Conservation (phyloP, 2,329 filamentous ascomycete species). For the Neopestalotiopsis clavispora region DNA sequence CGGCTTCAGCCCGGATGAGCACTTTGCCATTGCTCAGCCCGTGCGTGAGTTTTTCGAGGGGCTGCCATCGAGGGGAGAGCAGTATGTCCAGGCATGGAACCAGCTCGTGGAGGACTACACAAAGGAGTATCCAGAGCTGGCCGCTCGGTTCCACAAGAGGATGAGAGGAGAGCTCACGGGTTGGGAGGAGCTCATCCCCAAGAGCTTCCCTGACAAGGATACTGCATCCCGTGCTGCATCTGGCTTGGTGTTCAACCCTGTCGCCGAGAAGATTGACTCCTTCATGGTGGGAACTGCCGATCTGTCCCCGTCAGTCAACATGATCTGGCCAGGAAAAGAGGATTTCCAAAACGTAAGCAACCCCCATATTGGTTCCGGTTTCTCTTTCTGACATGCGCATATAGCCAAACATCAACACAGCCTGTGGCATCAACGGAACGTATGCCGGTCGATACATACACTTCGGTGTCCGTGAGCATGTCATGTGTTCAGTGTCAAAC, state of each 20-base stretch:
- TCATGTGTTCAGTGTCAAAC: constrained; percentile 63
- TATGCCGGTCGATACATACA: constrained; percentile 36
- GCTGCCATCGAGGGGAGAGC: constrained; percentile 48
- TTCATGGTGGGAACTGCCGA: constrained; percentile 55
- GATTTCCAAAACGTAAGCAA: constrained; percentile 53
- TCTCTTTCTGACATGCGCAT: neutral
- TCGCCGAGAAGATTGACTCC: constrained; percentile 44
- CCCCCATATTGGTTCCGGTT: too few relatives aligned
- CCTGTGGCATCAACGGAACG: constrained; percentile 25
- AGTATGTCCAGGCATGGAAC: constrained; percentile 53
- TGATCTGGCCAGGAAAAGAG: constrained; percentile 54
- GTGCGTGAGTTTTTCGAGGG: constrained; percentile 59
- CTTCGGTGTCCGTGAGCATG: constrained; percentile 65
- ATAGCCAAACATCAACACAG: constrained; percentile 27
- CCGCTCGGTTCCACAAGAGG: constrained; percentile 50
- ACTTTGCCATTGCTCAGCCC: constrained; percentile 49
- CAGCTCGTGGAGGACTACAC: constrained; percentile 47
- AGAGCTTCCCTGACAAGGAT: constrained; percentile 49
- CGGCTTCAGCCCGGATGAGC: constrained; percentile 53
- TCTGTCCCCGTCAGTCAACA: constrained; percentile 51
- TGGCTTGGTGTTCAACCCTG: constrained; percentile 52
- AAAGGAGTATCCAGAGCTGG: constrained; percentile 29
- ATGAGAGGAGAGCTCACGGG: constrained; percentile 51
- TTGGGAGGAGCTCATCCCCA: constrained; percentile 56
- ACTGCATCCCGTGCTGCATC: constrained; percentile 55